A percentile compares a stretch with the other conserved stretches of the same genome.
Conservation (phyloP, 495 filamentous ascomycete species). For the Tuber brumale region DNA sequence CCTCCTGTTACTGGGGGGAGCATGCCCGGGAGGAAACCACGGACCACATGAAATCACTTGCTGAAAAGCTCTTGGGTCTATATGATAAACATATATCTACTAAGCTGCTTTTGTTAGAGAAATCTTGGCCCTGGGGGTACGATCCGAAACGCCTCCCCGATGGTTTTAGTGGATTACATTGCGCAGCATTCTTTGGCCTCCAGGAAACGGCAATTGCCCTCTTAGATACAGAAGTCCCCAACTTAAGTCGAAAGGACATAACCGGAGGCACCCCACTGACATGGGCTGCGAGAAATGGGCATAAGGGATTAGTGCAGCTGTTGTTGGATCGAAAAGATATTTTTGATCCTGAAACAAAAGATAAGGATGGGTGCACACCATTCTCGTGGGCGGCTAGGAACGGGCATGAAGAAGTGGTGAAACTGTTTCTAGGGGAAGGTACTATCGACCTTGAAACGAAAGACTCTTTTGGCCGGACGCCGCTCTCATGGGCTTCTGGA, state of each 20-base stretch:
- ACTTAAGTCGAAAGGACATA: slow-evolving; percentile 12
- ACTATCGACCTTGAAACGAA: slow-evolving; percentile 15
- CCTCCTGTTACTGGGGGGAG: background rate
- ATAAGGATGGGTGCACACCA: slow-evolving; percentile 10
- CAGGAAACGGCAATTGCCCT: background rate
- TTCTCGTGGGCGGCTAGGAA: slow-evolving; percentile 27
- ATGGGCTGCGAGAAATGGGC: slow-evolving; percentile 28
- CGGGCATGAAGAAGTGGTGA: slow-evolving; percentile 20
- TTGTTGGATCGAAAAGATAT: slow-evolving; percentile 21
- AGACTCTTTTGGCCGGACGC: slow-evolving; percentile 27
- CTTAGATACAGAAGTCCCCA: background rate
- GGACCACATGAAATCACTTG: background rate
- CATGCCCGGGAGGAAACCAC: background rate
- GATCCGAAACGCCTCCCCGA: background rate
- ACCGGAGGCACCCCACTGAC: slow-evolving; percentile 37
- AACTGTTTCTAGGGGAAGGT: background rate
- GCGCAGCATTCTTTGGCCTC: background rate
- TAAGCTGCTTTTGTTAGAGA: background rate
- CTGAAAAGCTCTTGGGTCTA: background rate
- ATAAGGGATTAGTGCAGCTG: slow-evolving; percentile 29
- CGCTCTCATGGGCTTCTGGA: slow-evolving; percentile 44
- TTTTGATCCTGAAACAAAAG: slow-evolving; percentile 13
- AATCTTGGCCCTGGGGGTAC: background rate
- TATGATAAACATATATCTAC: background rate
- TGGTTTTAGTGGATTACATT: background rate